Evolutionary conservation across 345 rosid genomes (phyloP).

Genomic region (Psidium friedrichsthalianum): DNA sequence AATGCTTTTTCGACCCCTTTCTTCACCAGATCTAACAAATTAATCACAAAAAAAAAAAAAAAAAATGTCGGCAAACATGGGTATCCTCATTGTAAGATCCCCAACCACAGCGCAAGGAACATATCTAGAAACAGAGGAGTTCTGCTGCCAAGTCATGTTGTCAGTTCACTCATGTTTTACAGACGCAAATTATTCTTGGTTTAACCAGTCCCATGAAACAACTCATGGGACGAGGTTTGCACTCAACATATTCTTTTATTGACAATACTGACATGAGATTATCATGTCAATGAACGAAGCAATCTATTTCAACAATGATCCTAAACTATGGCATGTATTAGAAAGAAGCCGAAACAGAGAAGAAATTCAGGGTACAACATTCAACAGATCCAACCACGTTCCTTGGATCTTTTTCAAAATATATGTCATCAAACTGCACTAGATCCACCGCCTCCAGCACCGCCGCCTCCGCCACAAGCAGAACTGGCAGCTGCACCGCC

Average conservation of each 20-base stretch:
- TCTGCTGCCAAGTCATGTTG: background rate
- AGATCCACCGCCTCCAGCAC: background rate
- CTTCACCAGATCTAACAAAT: background rate
- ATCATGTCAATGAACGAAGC: background rate
- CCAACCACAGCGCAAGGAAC: background rate
- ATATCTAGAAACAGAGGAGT: background rate
- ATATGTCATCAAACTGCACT: background rate
- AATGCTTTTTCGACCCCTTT: background rate
- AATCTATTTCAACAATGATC: background rate
- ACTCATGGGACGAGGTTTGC: background rate
- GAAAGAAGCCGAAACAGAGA: background rate
- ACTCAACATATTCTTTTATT: background rate
- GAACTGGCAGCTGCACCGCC: background rate
- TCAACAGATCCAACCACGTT: conserved; percentile 13
- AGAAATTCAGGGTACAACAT: background rate
- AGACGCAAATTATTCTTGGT: background rate
- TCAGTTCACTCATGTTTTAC: background rate
- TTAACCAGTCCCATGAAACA: background rate
- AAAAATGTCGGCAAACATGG: background rate
- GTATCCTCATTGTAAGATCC: background rate
- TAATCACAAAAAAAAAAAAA: no score
- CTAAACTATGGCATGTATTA: background rate
- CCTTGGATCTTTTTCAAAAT: conserved; percentile 13
- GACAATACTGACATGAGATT: background rate
- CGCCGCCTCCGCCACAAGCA: background rate